A percentile compares a stretch with the other conserved stretches of the same genome.
Evolutionary conservation across 768 basidiomycete genomes (phyloP).

Genomic region (Strobilomyces confusus): DNA sequence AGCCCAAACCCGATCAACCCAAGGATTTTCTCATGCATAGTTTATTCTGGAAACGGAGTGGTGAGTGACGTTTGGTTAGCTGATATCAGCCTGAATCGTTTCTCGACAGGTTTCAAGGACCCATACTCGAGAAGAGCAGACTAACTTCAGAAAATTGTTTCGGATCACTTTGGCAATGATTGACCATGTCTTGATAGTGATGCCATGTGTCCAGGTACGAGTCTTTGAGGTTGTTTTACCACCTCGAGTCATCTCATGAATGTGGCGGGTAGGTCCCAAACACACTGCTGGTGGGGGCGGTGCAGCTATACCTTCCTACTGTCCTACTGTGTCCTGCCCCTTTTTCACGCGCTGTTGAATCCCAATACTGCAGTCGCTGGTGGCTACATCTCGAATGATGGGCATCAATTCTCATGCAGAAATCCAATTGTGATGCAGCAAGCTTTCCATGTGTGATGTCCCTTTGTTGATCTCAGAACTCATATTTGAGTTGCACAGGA

Average conservation of each 20-base stretch:
- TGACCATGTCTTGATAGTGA: no score
- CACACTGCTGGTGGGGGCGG: slow-evolving; percentile 38
- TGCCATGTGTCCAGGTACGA: no score
- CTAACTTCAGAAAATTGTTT: slow-evolving; percentile 43
- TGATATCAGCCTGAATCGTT: neutral
- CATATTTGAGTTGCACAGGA: slow-evolving; percentile 27
- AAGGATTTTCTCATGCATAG: no score
- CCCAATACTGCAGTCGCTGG: slow-evolving; percentile 26
- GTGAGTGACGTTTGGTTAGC: neutral
- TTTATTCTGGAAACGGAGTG: no score
- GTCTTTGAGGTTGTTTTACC: neutral
- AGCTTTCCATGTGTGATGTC: slow-evolving; percentile 58
- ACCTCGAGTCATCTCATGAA: no score
- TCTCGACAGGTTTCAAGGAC: slow-evolving; percentile 51
- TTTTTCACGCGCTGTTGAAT: slow-evolving; percentile 44
- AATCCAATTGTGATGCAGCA: slow-evolving; percentile 49
- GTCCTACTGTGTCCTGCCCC: no score
- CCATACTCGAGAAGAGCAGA: slow-evolving; percentile 58
- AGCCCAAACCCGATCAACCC: slow-evolving; percentile 47
- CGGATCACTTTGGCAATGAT: neutral
- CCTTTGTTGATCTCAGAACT: neutral
- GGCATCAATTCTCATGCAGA: no score
- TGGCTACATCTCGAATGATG: no score
- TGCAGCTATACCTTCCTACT: no score
- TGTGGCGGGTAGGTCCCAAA: slow-evolving; percentile 42